phyloP scores from a whole-genome alignment of 2,329 filamentous ascomycete genomes.

The Colletotrichum sp. region DNA sequence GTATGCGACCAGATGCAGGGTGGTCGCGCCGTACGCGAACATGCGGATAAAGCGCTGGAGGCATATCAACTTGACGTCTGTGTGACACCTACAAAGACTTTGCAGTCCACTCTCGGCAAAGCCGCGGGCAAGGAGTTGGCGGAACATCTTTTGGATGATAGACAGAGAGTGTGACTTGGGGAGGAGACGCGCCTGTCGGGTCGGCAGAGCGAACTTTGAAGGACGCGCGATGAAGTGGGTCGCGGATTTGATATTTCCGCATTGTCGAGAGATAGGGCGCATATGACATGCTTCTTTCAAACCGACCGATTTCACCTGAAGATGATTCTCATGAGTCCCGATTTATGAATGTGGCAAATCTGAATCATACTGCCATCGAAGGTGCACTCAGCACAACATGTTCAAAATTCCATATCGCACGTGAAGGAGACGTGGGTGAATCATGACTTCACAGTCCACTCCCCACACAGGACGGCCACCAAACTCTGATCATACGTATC shows the following conservation, averaged over 20 bases:
- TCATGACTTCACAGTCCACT: too few relatives aligned
- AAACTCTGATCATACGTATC: too few relatives aligned
- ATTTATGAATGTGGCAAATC: background rate
- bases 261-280: background rate
- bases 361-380: background rate
- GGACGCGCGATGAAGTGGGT: background rate
- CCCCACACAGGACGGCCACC: too few relatives aligned
- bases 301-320: rapidly evolving
- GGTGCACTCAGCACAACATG: background rate
- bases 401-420: background rate
- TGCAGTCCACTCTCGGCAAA: background rate
- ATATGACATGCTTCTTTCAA: rapidly evolving
- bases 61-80: background rate
- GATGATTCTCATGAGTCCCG: rapidly evolving
- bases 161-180: rapidly evolving
- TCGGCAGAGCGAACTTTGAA: background rate
- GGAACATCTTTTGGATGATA: background rate
- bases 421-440: too few relatives aligned
- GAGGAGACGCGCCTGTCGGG: background rate
- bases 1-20: background rate
- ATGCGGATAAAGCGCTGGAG: background rate
- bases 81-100: background rate
- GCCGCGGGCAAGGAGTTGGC: background rate
- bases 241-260: background rate
- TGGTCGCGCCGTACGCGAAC: background rate